Base-by-base conservation (phyloP, 2,329 filamentous ascomycete genomes). In the Didymella pinodella region DNA sequence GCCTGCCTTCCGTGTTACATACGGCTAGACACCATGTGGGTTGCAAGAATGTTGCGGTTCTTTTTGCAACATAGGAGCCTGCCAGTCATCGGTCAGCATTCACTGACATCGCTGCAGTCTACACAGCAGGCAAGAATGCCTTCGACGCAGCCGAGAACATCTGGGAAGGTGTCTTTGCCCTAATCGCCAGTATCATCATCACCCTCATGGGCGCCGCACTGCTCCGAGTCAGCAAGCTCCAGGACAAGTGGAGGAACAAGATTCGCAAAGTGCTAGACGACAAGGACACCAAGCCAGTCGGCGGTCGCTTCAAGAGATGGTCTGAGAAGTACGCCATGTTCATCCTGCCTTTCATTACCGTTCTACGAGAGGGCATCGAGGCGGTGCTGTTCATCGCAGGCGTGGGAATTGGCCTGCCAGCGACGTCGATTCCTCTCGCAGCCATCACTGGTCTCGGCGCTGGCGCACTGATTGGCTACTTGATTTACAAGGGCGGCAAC, bases 221-320 rank as follows among this genome's bases (percentile, higher is more conserved):
- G 29, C 85, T 96, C 7, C 88, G 92, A 26, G 85, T 96, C 54
- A 90, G 88, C 61, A 95, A 94, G 77, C 85, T 95, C 76, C 90
- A 93, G 75, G 88, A 90, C 62, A 95, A 95, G 78, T 96, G 92
- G 93, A 86, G 88, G n/a, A 80, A 89, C 68, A 95, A 95, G 85
- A 86, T 96, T 25, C 86, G 88, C 18, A 86, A 85, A 68, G 86
- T 90, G 2, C 78, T 95, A 29, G 86, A 90, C 65, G 74, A 83
- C 11, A 80, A 83, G 16, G 80, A 84, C 16, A 73, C 72, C 34
- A 74, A 73, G 12, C 75, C 76, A 11, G 69, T 75, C 2, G 76
- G 75, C 16, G 78, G 74, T 4, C 79, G 78, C 4, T 77, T 93
- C 62, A 90, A 90, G 77, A 78, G 80, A 54, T 90, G 86, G 79